Evolutionary conservation across 2,329 filamentous ascomycete species (phyloP).

Genomic region (Diaporthe vexans): DNA sequence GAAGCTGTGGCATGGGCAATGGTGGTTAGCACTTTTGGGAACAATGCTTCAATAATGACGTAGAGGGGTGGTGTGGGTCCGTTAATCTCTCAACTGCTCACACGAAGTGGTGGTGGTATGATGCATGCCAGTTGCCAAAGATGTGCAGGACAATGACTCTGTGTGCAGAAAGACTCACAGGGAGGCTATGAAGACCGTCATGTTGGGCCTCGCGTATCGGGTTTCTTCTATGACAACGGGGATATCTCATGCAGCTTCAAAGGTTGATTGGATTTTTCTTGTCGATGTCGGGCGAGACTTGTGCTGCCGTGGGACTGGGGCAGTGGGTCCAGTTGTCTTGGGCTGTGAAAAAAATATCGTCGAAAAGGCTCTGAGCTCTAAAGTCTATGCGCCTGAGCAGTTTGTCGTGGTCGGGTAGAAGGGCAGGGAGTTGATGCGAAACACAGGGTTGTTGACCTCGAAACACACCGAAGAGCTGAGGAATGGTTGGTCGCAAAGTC

Average conservation of each 20-base stretch:
- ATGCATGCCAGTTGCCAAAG: background rate
- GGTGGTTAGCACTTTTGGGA: conserved; percentile 32
- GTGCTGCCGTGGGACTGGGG: conserved; percentile 10
- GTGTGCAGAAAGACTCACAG: conserved; percentile 54
- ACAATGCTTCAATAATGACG: conserved; percentile 29
- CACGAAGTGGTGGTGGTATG: background rate
- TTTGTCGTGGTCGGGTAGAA: background rate
- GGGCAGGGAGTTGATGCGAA: background rate
- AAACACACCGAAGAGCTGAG: conserved; percentile 11
- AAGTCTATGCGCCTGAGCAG: conserved; percentile 17
- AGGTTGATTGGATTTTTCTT: conserved; percentile 3
- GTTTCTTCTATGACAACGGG: conserved; percentile 4
- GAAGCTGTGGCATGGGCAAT: conserved; percentile 72
- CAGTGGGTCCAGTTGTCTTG: conserved; percentile 13
- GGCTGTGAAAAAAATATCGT: conserved; percentile 8
- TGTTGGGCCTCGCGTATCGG: conserved; percentile 49
- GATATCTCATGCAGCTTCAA: conserved; percentile 9
- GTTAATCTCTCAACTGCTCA: background rate
- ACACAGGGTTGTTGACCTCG: background rate
- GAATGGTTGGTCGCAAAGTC: background rate
- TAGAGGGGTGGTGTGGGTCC: conserved; percentile 39
- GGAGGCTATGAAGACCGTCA: conserved; percentile 67
- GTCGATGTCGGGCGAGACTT: background rate
- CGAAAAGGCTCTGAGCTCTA: background rate
- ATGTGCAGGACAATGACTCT: background rate